Evolutionary conservation across 441 rosid genomes (phyloP).

Genomic region (Pelargonium myrrhifolium): DNA sequence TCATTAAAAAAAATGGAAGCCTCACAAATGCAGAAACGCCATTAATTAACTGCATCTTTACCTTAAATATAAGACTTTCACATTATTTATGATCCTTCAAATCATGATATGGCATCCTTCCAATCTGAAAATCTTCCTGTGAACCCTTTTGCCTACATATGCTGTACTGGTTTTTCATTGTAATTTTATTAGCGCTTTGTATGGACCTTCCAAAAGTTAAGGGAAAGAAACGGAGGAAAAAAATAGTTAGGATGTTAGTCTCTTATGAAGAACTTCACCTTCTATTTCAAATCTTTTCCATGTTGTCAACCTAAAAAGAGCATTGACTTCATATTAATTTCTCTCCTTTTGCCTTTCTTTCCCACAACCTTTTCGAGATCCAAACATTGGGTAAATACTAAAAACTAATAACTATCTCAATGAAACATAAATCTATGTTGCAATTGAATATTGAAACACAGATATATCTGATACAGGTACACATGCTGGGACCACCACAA

Average conservation of each 20-base stretch:
- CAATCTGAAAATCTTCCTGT: neutral
- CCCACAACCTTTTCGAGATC: neutral
- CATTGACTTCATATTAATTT: neutral
- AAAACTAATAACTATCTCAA: neutral
- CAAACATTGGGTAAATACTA: neutral
- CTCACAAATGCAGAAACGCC: constrained; percentile 2
- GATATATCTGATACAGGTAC: neutral
- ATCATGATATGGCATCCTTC: neutral
- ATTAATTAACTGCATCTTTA: neutral
- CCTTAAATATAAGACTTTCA: neutral
- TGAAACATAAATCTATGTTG: neutral
- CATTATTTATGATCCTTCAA: neutral
- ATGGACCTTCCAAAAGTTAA: constrained; percentile 7
- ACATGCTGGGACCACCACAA: no score
- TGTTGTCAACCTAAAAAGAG: neutral
- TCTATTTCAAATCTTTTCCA: constrained; percentile 1
- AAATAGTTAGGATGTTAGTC: neutral
- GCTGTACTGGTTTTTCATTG: neutral
- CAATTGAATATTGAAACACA: neutral
- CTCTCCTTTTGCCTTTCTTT: neutral
- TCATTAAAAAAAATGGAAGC: neutral
- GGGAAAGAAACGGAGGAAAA: constrained; percentile 5
- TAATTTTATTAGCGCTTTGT: neutral
- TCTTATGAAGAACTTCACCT: neutral
- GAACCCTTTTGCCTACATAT: neutral